Evolutionary conservation across 2,329 filamentous ascomycete species (phyloP), one percentile per base, ranked within the genome.

Genomic region (Leptographium wingfieldii): DNA sequence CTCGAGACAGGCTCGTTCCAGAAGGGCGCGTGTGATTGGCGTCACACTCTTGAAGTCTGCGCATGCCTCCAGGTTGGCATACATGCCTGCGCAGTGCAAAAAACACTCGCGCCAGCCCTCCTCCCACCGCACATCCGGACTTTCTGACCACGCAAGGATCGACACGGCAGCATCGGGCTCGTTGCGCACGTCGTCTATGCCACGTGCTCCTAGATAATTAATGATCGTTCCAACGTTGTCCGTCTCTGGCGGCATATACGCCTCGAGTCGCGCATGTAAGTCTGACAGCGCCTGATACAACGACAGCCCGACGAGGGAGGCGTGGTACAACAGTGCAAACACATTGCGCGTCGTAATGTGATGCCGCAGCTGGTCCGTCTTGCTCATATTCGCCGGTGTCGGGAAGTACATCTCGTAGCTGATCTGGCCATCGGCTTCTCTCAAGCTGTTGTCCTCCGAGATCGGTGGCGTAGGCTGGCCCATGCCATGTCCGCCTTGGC

Each of bases 311-410:
- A 88, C 84, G 0, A 88, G 74, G 0, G 85, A 84, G 27, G 81
- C 80, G 57, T 82, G 77, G 65, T 82, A 84, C 2, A 88, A 69
- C 40, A 88, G 71, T 0, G 85, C 85, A 65, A 89, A 83, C 53
- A 88, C 80, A 66, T 88, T 89, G 25, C 86, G 80, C 0, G 85
- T 85, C 0, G 85, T 84, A 55, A 88, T 76, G 64, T 85, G 82
- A 63, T 86, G 77, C 1, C 82, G 75, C 1, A 78, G 74, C 59
- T 77, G 78, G 51, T 77, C 79, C 22, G 70, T 70, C 66, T 70
- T 77, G 65, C 67, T 76, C 48, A 79, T 66, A 46, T 78, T 75
- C 1, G 74, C 64, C 0, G 83, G 83, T 0, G 82, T 76, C 0
- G 83, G 78, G 62, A 88, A 85, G 71, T 80, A 83, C 69, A 88